Evolutionary conservation across 1,139 yeast species (phyloP).

Genomic region (Yamadazyma epiphylla): DNA sequence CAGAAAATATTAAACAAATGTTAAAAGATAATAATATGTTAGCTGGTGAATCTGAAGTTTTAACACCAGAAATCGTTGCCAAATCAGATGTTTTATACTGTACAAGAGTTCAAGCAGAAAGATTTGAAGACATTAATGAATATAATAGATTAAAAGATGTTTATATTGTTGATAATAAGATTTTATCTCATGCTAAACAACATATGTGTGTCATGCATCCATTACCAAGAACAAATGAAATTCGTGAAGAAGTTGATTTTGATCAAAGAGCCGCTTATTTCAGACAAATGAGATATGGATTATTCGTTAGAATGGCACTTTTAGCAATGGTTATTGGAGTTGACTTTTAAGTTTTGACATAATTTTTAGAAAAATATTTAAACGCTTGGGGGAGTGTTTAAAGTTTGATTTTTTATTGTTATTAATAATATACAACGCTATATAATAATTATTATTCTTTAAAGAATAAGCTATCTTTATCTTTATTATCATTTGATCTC

Average conservation of each 20-base stretch:
- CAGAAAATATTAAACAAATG: slow-evolving; percentile 65
- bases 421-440: too few relatives aligned
- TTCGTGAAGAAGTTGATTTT: slow-evolving; percentile 96
- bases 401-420: too few relatives aligned
- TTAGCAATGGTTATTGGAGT: slow-evolving; percentile 97
- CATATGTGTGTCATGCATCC: slow-evolving; percentile 99
- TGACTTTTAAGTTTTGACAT: slow-evolving; percentile 49
- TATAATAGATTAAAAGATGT: slow-evolving; percentile 88
- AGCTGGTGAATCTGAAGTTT: slow-evolving; percentile 65
- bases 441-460: neutral
- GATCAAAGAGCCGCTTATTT: slow-evolving; percentile 99
- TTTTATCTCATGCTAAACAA: slow-evolving; percentile 88
- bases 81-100: slow-evolving; percentile 94
- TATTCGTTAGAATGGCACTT: slow-evolving; percentile 97
- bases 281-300: slow-evolving; percentile 98
- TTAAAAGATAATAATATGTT: slow-evolving; percentile 65
- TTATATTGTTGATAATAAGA: slow-evolving; percentile 88
- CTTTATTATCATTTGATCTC: slow-evolving; percentile 5
- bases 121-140: slow-evolving; percentile 72
- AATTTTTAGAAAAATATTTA: too few relatives aligned
- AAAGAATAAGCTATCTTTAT: too few relatives aligned
- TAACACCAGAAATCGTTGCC: slow-evolving; percentile 81
- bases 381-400: slow-evolving; percentile 14
- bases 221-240: slow-evolving; percentile 94
- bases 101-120: slow-evolving; percentile 97